phyloP scores from a whole-genome alignment of 2,329 filamentous ascomycete species.

The Arthrobotrys entomopaga region DNA sequence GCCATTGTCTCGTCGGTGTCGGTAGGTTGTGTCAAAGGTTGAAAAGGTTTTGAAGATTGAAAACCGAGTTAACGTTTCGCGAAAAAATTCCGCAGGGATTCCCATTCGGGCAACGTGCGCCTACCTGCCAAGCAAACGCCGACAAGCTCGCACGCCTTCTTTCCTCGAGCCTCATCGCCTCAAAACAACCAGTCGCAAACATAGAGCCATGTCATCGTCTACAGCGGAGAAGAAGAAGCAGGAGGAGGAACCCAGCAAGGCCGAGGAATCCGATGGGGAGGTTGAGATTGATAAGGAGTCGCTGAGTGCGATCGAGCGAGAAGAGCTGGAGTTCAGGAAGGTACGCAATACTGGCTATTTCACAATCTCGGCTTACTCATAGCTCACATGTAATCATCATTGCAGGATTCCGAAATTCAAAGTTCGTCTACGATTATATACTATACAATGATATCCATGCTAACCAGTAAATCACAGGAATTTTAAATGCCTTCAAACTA shows the following conservation, averaged over 20 bases:
- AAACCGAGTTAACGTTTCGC: conserved; percentile 14
- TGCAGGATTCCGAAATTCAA: conserved; percentile 90
- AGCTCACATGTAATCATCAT: conserved; percentile 30
- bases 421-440: conserved; percentile 64
- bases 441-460: conserved; percentile 3
- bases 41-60: conserved; percentile 16
- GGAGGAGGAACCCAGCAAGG: conserved; percentile 42
- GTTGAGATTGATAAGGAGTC: conserved; percentile 58
- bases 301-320: conserved; percentile 58
- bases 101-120: conserved; percentile 6
- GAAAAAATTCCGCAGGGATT: conserved; percentile 54
- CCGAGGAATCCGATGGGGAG: conserved; percentile 45
- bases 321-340: conserved; percentile 59
- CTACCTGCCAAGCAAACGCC: conserved; percentile 13
- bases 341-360: conserved; percentile 30
- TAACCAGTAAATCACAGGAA: conserved; percentile 63
- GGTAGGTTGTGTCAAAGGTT: background rate
- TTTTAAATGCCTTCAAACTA: conserved; percentile 86
- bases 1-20: conserved; percentile 27
- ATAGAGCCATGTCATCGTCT: conserved; percentile 33
- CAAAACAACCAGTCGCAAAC: conserved; percentile 4
- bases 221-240: conserved; percentile 33
- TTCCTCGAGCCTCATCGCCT: background rate
- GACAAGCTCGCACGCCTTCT: background rate
- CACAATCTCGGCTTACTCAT: background rate